Base-by-base conservation (phyloP, 2,329 filamentous ascomycete genomes). In the Fusarium nematophilum region DNA sequence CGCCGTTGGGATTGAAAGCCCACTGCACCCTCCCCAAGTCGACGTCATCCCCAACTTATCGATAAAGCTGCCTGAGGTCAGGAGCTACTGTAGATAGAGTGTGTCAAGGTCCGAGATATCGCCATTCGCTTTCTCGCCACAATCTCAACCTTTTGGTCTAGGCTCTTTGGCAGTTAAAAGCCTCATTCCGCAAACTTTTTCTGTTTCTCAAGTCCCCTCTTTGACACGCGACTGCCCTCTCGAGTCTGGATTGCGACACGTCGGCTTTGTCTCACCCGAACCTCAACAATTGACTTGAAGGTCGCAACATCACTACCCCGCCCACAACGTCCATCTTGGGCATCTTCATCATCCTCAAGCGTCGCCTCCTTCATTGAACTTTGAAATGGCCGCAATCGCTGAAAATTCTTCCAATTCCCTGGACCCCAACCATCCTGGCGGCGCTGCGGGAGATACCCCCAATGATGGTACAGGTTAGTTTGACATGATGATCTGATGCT, bases 381-480 rank as follows among this genome's bases (percentile, higher is more conserved):
- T 53, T 23, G 25, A 30, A 65, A 79, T 78, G 76, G 66, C 75
- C 54, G 59, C 71, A 53, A 43, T 64, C 46, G 59, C 57, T 57
- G 71, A 79, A 43, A 74, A 77, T 23, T 78, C 79, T 29, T 75
- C 79, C 67, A 82, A 82, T 67, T 74, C 76, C 29, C 71, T 83
- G 64, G 75, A 72, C 39, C 64, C 69, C 13, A 73, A 75, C 43
- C 71, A 63, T 26, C 51, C 74, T 14, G 63, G 68, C 31, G 78
- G 78, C 56, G 76, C 80, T 48, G 76, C 81, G 23, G 78, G 78
- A 55, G 76, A 83, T 40, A 75, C 87, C 37, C 83, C 88, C 44
- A 86, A 83, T 44, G 90, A 93, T 71, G 90, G 90, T 74, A 92
- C 90, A 57, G 90, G 90, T 92, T 75, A 64, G 79, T 71, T 17